Percentiles rank a stretch among this genome's conserved stretches.
Conservation (phyloP, 441 rosid species). For the Euphorbia celastroides region DNA sequence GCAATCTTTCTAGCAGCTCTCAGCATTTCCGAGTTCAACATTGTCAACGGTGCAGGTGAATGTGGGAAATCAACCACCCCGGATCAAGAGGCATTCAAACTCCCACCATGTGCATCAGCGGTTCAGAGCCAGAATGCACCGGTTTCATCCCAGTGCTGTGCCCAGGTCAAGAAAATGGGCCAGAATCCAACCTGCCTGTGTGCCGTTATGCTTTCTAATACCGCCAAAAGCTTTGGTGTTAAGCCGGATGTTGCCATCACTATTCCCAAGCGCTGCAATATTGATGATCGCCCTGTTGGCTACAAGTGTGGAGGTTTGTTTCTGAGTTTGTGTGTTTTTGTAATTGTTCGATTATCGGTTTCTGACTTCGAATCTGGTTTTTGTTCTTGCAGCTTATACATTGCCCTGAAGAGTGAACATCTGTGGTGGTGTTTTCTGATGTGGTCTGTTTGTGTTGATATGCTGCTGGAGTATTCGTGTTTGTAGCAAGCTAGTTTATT, state of each 20-base stretch:
- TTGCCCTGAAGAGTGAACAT: constrained; percentile 45
- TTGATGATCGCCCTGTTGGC: constrained; percentile 71
- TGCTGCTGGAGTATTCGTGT: constrained; percentile 12
- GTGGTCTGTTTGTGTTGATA: not conserved
- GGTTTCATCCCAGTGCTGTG: constrained; percentile 63
- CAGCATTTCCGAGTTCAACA: constrained; percentile 29
- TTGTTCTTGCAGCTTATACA: constrained; percentile 49
- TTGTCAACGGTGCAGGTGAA: constrained; percentile 65
- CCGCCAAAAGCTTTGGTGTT: constrained; percentile 65
- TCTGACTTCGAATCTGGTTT: not conserved
- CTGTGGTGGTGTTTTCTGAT: constrained; percentile 1
- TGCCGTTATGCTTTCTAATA: constrained; percentile 80
- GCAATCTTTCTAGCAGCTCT: constrained; percentile 32
- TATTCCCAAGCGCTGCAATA: constrained; percentile 85
- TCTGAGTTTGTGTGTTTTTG: not conserved
- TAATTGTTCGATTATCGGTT: not conserved
- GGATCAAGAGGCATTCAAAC: constrained; percentile 73
- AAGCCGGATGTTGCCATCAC: constrained; percentile 69
- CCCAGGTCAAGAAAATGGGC: constrained; percentile 61
- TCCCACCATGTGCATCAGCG: constrained; percentile 72
- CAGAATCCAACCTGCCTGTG: constrained; percentile 75
- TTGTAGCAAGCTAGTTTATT: constrained; percentile 13
- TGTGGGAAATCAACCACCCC: constrained; percentile 69
- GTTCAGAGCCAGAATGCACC: constrained; percentile 40
- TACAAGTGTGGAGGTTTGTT: constrained; percentile 79